Base-by-base conservation (phyloP, 108 stramenopile species). In the Stephanodiscus minutulus region DNA sequence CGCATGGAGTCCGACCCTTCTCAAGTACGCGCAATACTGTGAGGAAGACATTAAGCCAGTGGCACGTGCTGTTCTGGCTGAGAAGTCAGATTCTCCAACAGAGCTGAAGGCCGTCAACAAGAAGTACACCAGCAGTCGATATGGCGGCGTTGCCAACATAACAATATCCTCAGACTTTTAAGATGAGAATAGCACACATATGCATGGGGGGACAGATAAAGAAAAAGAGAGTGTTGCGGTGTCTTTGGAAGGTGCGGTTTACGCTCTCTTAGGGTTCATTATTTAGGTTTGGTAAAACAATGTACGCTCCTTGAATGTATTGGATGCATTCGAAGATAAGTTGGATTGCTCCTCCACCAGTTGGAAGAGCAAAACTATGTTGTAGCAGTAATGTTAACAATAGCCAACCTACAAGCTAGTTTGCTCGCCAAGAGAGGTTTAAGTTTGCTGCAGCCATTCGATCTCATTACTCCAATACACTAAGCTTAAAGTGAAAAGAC, bases 1-100 rank as follows among this genome's bases (percentile, higher is more conserved):
- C 61, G 62, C 91, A 27, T 98, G 97, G 97, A 89, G 83, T 39
- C 92, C 93, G 12, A 96, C 94, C 13, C 86, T 98, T 29, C 73
- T 83, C 22, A 78, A 85, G 54, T 97, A 97, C 73, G 83, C 96
- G 1, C 66, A 82, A 29, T 97, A 93, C 82, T 48, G 57, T 22
- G 93, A 95, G 59, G 88, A 83, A 53, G 91, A 93, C 8, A 84
- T 98, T 31, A 62, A 56, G 48, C 81, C 87, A 21, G 93, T 95
- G 54, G 86, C 93, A 15, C 50, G 74, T 37, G 89, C 83, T 24
- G 72, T 95, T 43, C 64, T 89, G 74, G 56, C 63, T 36, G 72
- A 72, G 33, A 73, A 77, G 39, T 55, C 74, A 56, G 70, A 67
- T 20, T 72, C 83, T 20, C 75, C 64, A 29, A 68, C 78, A 52